Base-by-base conservation (phyloP, 2,329 filamentous ascomycete species). In the Fusarium sp. region DNA sequence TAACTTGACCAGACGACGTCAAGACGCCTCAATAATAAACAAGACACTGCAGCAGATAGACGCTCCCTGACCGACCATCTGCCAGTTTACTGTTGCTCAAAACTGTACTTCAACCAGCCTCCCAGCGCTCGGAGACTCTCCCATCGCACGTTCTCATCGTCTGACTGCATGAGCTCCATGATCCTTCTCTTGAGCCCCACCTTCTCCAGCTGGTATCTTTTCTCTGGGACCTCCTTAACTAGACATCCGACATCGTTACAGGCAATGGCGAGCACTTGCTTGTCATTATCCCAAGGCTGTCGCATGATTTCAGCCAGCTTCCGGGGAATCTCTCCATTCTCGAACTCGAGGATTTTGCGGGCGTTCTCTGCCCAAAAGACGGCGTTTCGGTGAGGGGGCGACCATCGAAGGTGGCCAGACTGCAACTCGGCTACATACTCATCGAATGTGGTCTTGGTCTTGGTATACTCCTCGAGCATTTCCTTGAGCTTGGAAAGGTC, bases 291-390 rank as follows among this genome's bases (percentile, higher is more conserved):
- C 88, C 87, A 97, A 82, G 78, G 88, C 77, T 88, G 85, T 73
- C 79, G 84, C 81, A 97, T 86, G 65, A 97, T 97, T 72, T 94
- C 92, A n/a, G 91, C 92, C 56, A 97, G 83, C 81, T 93, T 92
- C 75, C 89, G 90, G 39, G 92, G 88, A 52, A 97, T 84, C 69
- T 90, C 90, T 33, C 92, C 93, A 68, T 93, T 91, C 77, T 94
- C 89, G 68, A 91, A 88, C 51, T 97, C 93, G 59, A 97, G 83
- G 68, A 97, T 97, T 74, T 90, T 91, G 60, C 92, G 89, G 9
- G 94, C 92, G 73, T 97, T 97, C 74, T 97, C 94, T 43, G 90
- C 89, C 94, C 94, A 97, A 82, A 97, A 97, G 7, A 90, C 87
- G 45, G 90, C 86, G 81, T 91, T 95, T 73, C 92, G 90, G 80